Conservation (phyloP, 2,329 filamentous ascomycete genomes). For the Fusarium praegraminearum region DNA sequence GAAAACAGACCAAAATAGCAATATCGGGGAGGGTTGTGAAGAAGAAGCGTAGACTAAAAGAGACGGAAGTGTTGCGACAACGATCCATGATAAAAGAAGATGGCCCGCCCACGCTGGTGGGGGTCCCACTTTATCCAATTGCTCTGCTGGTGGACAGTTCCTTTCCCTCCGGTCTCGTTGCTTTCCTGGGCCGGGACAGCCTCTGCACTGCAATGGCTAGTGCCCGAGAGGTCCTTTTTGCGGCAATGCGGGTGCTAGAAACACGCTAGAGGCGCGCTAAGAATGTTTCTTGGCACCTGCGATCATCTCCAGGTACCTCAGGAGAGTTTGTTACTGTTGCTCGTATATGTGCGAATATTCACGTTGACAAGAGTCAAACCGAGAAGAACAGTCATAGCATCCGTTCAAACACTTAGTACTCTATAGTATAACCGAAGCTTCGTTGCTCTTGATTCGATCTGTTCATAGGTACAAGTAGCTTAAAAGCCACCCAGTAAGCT, state of each 20-base stretch:
- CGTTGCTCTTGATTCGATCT: background rate
- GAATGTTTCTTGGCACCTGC: conserved; percentile 33
- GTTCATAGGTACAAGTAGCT: conserved; percentile 1
- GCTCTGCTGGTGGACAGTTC: conserved; percentile 11
- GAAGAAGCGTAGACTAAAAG: conserved; percentile 39
- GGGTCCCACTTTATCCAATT: conserved; percentile 37
- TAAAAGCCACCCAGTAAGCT: conserved; percentile 5
- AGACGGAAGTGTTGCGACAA: conserved; percentile 44
- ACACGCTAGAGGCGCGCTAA: conserved; percentile 37
- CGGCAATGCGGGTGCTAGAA: conserved; percentile 38
- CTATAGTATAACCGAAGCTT: background rate
- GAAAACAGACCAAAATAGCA: conserved; percentile 31
- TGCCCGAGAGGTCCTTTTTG: conserved; percentile 9
- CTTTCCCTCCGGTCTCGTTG: conserved; percentile 23
- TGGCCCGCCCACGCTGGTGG: conserved; percentile 42
- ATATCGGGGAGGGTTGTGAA: conserved; percentile 33
- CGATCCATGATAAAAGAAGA: conserved; percentile 47
- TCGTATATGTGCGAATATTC: conserved; percentile 14
- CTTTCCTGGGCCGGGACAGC: conserved; percentile 11
- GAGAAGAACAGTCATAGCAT: background rate
- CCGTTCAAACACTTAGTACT: background rate
- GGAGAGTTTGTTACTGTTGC: background rate
- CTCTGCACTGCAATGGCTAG: conserved; percentile 15
- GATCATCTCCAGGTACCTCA: conserved; percentile 20
- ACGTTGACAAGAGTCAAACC: background rate